Conservation (phyloP, 192 early-diverging fungal species). For the Coemansia sp. region DNA sequence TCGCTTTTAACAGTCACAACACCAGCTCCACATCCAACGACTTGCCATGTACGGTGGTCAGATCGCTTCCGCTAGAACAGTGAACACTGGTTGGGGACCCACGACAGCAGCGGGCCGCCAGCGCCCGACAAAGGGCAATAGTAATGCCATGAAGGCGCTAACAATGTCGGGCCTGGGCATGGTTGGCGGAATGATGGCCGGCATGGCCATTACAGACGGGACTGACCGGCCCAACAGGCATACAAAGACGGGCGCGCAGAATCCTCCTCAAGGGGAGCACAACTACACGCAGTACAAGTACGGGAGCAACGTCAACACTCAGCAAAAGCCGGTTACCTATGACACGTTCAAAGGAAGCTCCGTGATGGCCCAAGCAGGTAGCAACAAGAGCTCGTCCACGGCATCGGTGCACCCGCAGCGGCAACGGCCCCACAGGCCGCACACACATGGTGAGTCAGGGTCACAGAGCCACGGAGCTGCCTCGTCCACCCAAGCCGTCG, state of each 20-base stretch:
- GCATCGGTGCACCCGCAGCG: background rate
- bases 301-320: slow-evolving; percentile 31
- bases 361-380: slow-evolving; percentile 21
- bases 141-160: background rate
- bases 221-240: background rate
- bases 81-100: slow-evolving; percentile 1
- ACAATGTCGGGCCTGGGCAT: slow-evolving; percentile 1
- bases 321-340: slow-evolving; percentile 31
- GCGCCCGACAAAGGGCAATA: background rate
- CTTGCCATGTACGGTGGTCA: background rate
- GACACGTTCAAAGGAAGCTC: slow-evolving; percentile 22
- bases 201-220: background rate
- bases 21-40: background rate
- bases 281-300: slow-evolving; percentile 29
- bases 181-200: background rate
- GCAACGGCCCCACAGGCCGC: background rate
- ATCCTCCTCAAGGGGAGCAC: slow-evolving; percentile 11
- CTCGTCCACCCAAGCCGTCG: background rate
- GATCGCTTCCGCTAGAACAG: background rate
- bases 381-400: slow-evolving; percentile 11
- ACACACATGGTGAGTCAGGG: background rate
- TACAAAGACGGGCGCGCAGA: background rate
- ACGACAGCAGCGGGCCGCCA: background rate
- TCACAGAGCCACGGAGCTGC: background rate
- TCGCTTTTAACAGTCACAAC: background rate